These are phyloP conservation scores for Chloridella minuta DNA, from an alignment of 352 stramenopile genomes.

Conservation along the genomic window DNA sequence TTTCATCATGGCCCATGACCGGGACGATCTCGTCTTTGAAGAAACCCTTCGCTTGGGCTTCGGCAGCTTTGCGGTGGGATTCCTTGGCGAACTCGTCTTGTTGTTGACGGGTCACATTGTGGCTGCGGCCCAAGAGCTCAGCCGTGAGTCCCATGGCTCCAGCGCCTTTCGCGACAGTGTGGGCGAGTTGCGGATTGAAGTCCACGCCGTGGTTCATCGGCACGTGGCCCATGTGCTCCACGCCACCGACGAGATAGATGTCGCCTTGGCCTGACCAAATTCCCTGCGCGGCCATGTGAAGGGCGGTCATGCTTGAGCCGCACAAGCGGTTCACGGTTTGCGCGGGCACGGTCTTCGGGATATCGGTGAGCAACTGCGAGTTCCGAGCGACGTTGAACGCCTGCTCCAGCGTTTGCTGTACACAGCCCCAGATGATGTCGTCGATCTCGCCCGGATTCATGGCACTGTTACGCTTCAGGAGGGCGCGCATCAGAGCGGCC, in stretches of 20 bases:
- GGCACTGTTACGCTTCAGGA: too few species aligned
- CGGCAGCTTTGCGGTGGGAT: conserved; percentile 36
- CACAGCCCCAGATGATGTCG: conserved; percentile 81
- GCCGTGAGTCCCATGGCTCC: conserved; percentile 19
- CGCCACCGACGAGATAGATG: conserved; percentile 37
- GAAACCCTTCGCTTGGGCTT: conserved; percentile 33
- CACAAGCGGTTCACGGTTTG: conserved; percentile 45
- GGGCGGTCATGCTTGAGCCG: conserved; percentile 40
- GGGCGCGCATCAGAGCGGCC: conserved; percentile 29
- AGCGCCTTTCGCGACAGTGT: conserved; percentile 35
- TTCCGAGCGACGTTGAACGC: conserved; percentile 47
- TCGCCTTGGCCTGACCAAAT: conserved; percentile 47
- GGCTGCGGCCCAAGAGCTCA: conserved; percentile 20
- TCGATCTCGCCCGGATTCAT: conserved; percentile 42
- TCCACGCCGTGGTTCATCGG: conserved; percentile 16
- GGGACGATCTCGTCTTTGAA: conserved; percentile 42
- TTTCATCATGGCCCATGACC: conserved; percentile 35
- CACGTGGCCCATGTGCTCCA: conserved; percentile 39
- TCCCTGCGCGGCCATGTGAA: conserved; percentile 31
- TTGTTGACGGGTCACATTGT: conserved; percentile 25
- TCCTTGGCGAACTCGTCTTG: conserved; percentile 37
- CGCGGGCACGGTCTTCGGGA: conserved; percentile 35
- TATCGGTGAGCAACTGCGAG: conserved; percentile 33
- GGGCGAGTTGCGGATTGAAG: conserved; percentile 24
- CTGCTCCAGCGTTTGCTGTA: conserved; percentile 74